Conservation (phyloP, 805 yeast species). For the Monosporozyma solicola region DNA sequence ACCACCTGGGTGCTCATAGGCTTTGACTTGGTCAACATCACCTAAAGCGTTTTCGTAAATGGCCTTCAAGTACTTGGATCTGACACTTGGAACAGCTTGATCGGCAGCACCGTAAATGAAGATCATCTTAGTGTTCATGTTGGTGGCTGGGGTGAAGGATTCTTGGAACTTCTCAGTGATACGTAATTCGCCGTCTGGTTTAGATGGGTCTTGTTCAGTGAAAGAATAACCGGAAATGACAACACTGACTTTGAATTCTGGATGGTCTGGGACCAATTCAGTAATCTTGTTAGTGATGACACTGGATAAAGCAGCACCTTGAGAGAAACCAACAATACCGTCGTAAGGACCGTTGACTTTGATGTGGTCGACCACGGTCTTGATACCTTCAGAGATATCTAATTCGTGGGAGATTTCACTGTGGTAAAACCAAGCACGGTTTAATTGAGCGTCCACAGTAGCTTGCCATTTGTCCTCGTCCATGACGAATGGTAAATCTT, state of each 20-base stretch:
- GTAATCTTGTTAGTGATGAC: constrained; percentile 53
- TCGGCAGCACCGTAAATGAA: constrained; percentile 84
- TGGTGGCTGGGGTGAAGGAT: constrained; percentile 26
- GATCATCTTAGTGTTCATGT: constrained; percentile 38
- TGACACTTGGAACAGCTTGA: constrained; percentile 68
- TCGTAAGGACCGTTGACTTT: constrained; percentile 70
- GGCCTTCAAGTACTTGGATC: constrained; percentile 54
- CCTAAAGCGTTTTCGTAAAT: constrained; percentile 32
- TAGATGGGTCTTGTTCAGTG: constrained; percentile 34
- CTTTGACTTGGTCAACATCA: constrained; percentile 30
- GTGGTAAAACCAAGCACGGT: constrained; percentile 71
- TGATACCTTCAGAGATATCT: constrained; percentile 45
- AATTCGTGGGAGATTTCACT: constrained; percentile 39
- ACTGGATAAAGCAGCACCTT: constrained; percentile 86
- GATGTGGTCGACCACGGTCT: constrained; percentile 40
- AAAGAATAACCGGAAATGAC: constrained; percentile 61
- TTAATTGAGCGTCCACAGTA: constrained; percentile 38
- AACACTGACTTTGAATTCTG: constrained; percentile 58
- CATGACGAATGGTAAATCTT: constrained; percentile 67
- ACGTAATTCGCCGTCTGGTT: constrained; percentile 24
- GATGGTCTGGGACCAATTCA: constrained; percentile 40
- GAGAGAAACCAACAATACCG: constrained; percentile 87
- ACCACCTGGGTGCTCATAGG: constrained; percentile 86
- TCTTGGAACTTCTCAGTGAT: constrained; percentile 31
- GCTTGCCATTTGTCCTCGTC: constrained; percentile 44